These are phyloP conservation scores for Apiotrichum siamense DNA, from an alignment of 1,284 basidiomycete genomes.

Conservation along the genomic window DNA sequence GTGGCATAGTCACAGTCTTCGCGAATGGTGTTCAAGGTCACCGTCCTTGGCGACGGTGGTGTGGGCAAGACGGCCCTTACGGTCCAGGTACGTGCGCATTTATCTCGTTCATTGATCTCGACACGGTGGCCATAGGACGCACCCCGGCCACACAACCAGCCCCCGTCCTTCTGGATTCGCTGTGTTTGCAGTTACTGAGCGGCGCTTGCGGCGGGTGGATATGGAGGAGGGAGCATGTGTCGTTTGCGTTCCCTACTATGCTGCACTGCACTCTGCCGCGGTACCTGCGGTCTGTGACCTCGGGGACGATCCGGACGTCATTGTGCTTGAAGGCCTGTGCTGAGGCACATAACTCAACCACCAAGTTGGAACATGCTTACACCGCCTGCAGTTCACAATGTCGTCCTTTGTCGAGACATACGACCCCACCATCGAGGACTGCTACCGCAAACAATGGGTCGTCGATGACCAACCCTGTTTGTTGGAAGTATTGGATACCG, in stretches of 20 bases:
- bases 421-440: conserved; percentile 79
- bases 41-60: conserved; percentile 93
- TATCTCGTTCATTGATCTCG: not conserved
- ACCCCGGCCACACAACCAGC: too few relatives aligned
- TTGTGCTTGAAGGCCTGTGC: not conserved
- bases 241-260: too few relatives aligned
- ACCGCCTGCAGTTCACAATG: conserved; percentile 67
- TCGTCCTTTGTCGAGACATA: conserved; percentile 75
- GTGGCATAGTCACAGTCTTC: not conserved
- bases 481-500: conserved; percentile 88
- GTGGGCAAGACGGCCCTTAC: conserved; percentile 96
- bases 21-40: conserved; percentile 53
- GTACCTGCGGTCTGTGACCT: too few relatives aligned
- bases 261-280: too few relatives aligned
- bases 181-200: too few relatives aligned
- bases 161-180: too few relatives aligned
- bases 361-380: not conserved
- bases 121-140: too few relatives aligned
- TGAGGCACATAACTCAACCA: not conserved
- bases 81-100: conserved; percentile 65
- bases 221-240: not conserved
- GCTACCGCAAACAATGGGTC: conserved; percentile 83
- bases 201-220: not conserved
- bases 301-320: too few relatives aligned
- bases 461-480: conserved; percentile 88